These are phyloP conservation scores for Aureobasidium namibiae DNA, from an alignment of 2,329 filamentous ascomycete genomes.

Conservation along the genomic window DNA sequence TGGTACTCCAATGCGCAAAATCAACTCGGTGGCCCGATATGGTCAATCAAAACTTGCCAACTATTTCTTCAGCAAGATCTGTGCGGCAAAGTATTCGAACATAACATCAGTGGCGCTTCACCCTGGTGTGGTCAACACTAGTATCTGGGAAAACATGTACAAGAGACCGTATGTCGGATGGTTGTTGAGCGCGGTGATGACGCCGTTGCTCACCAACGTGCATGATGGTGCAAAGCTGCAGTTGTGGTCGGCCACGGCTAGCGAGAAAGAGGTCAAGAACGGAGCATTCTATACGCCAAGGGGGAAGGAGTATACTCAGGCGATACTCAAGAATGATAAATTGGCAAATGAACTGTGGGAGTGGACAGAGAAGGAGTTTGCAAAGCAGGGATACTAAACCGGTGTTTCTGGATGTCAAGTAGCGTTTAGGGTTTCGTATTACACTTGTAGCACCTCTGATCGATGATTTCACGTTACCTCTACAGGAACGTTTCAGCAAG, in stretches of 20 bases:
- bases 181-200: background rate
- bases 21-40: constrained; percentile 28
- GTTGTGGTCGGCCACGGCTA: constrained; percentile 22
- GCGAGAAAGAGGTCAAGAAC: constrained; percentile 16
- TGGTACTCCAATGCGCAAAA: constrained; percentile 17
- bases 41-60: constrained; percentile 44
- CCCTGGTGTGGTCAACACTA: constrained; percentile 35
- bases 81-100: constrained; percentile 32
- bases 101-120: constrained; percentile 32
- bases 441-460: too few species aligned
- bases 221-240: constrained; percentile 21
- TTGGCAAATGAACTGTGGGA: constrained; percentile 28
- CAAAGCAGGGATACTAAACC: background rate
- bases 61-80: constrained; percentile 34
- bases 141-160: constrained; percentile 22
- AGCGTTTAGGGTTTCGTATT: too few species aligned
- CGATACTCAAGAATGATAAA: constrained; percentile 23
- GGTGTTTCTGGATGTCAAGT: too few species aligned
- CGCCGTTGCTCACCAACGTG: constrained; percentile 16
- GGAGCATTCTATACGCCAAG: constrained; percentile 33
- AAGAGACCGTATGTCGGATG: constrained; percentile 14
- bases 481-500: too few species aligned
- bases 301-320: constrained; percentile 22
- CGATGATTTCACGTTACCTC: too few species aligned
- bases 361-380: constrained; percentile 23